Evolutionary conservation across 176 grass and related monocot species (phyloP), one percentile per base, ranked within the genome.

Genomic region (Calamus simplicifolius): DNA sequence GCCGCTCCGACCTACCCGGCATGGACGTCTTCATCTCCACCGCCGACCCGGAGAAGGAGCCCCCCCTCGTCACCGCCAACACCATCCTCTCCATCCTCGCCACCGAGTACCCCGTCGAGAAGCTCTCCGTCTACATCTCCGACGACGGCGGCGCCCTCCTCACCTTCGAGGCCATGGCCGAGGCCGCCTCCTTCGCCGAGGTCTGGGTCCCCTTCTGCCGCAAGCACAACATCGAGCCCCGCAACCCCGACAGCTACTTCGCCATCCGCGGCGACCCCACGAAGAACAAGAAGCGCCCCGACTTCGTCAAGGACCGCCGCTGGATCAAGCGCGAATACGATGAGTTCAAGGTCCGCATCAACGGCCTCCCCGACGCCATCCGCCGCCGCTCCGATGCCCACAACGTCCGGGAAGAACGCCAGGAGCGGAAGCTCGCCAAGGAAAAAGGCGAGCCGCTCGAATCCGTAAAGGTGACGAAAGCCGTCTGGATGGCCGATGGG

Each of bases 291-390:
- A 85, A 89, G 69, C 61, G 75, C 5, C 73, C 85, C 1, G 85
- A 95, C 69, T 89, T 95, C 67, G 85, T 89, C 53, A 88, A 85
- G 79, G 89, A 95, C 54, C 89, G 85, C 6, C 77, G 84, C 0
- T 93, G 89, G 84, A 94, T 94, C 71, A 94, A 94, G 63, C 84
- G 89, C 27, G 80, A 88, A 74, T 94, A 94, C 69, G 84, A 94
- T 59, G 84, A 88, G 80, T 94, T 81, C 69, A 93, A 93, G 84
- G 71, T 94, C 27, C 77, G 80, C 5, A 81, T 88, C 73, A 94
- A 94, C 48, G 77, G 70, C 48, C 83, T 88, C 27, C 73, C 89
- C 8, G 84, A 93, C 18, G 63, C 72, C 52, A 87, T 87, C 72
- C 80, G 73, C 4, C 80, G 77, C 18, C 89, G 89, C 19, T 73